Evolutionary conservation across 2,329 filamentous ascomycete species (phyloP).

Genomic region (Blastomyces gilchristii): DNA sequence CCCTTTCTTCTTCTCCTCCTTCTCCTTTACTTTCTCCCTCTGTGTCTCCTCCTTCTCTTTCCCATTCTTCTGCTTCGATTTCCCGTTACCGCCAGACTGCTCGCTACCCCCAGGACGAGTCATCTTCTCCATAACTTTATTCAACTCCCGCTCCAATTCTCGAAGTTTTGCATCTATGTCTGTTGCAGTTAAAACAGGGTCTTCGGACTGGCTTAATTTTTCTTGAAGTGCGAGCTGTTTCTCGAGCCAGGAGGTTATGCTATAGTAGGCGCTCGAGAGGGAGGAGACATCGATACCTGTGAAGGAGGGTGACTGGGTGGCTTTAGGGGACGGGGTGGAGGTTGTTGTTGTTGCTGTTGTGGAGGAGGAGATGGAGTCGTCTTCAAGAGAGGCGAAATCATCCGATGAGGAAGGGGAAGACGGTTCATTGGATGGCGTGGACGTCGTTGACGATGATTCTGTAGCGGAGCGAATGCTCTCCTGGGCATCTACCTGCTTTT

Average conservation of each 20-base stretch:
- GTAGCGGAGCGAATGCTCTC: constrained; percentile 44
- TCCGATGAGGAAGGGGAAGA: constrained; percentile 23
- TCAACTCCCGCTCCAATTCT: constrained; percentile 59
- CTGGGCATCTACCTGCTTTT: constrained; percentile 62
- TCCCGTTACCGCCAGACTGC: constrained; percentile 15
- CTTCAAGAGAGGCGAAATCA: constrained; percentile 64
- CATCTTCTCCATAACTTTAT: constrained; percentile 60
- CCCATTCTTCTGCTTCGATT: constrained; percentile 19
- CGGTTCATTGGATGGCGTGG: constrained; percentile 16
- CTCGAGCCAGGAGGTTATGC: constrained; percentile 62
- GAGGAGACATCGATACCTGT: constrained; percentile 59
- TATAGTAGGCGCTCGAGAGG: constrained; percentile 53
- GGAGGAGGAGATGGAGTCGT: constrained; percentile 42
- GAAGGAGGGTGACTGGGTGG: constrained; percentile 52
- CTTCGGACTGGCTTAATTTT: constrained; percentile 56
- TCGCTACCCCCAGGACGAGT: constrained; percentile 27
- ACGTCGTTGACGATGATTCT: constrained; percentile 32
- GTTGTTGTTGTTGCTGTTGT: constrained; percentile 21
- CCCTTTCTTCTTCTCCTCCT: constrained; percentile 15
- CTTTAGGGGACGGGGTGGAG: constrained; percentile 24
- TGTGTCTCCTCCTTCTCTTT: constrained; percentile 20
- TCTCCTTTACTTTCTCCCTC: constrained; percentile 20
- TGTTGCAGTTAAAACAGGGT: constrained; percentile 62
- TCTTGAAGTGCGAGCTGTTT: constrained; percentile 61
- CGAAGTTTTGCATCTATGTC: constrained; percentile 61